These are phyloP conservation scores for Drosera capensis DNA, from an alignment of 148 eudicot species.

Conservation along the genomic window DNA sequence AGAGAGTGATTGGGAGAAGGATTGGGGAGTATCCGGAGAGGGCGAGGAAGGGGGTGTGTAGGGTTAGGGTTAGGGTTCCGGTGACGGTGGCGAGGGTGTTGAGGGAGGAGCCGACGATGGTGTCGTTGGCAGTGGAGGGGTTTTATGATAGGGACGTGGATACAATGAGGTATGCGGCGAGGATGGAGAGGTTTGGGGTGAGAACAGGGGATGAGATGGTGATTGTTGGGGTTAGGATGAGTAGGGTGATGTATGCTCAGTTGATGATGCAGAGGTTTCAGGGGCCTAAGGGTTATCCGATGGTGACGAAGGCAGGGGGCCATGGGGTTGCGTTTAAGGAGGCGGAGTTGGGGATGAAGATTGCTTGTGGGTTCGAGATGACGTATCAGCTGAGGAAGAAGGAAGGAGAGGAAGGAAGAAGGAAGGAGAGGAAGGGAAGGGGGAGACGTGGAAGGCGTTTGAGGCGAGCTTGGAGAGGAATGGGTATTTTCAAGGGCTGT, in stretches of 20 bases:
- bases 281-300: slow-evolving; percentile 79
- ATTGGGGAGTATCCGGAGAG: slow-evolving; percentile 38
- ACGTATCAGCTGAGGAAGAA: slow-evolving; percentile 60
- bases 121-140: slow-evolving; percentile 73
- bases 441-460: slow-evolving; percentile 70
- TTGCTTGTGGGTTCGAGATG: slow-evolving; percentile 91
- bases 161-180: slow-evolving; percentile 62
- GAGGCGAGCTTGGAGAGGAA: slow-evolving; percentile 55
- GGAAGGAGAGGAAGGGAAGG: slow-evolving; percentile 68
- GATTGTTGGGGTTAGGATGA: slow-evolving; percentile 40
- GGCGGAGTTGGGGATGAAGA: slow-evolving; percentile 94
- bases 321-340: slow-evolving; percentile 29
- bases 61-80: slow-evolving; percentile 76
- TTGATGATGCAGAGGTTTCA: slow-evolving; percentile 76
- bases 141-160: slow-evolving; percentile 88
- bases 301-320: slow-evolving; percentile 48
- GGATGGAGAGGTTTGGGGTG: slow-evolving; percentile 79
- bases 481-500: slow-evolving; percentile 61
- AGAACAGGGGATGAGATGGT: slow-evolving; percentile 61
- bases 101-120: slow-evolving; percentile 53
- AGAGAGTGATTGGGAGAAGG: slow-evolving; percentile 21
- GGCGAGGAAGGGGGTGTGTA: slow-evolving; percentile 37
- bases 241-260: slow-evolving; percentile 92
- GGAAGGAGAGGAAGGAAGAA: no score
- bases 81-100: slow-evolving; percentile 54